phyloP scores from a whole-genome alignment of 208 protist species.

The Trypanosoma mega region DNA sequence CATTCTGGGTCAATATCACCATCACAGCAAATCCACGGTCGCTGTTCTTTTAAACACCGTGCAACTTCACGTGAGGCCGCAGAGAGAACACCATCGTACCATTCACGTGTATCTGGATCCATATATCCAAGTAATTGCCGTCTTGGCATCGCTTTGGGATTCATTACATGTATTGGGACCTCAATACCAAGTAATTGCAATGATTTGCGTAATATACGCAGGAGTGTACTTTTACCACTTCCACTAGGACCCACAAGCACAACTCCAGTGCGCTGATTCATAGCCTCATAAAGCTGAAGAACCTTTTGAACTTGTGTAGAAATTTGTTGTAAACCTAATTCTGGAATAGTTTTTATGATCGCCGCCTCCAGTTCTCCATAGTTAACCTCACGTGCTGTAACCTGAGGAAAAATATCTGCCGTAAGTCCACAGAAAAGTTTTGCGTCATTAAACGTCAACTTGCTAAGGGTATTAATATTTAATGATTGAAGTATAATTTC shows the following conservation, averaged over 20 bases:
- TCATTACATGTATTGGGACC: constrained; percentile 88
- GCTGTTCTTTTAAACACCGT: constrained; percentile 64
- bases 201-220: constrained; percentile 82
- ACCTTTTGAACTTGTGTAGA: constrained; percentile 83
- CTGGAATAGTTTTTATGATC: constrained; percentile 60
- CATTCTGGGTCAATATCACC: constrained; percentile 98
- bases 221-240: constrained; percentile 91
- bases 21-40: constrained; percentile 95
- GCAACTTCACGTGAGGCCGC: constrained; percentile 88
- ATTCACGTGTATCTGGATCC: constrained; percentile 97
- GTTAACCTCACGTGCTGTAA: constrained; percentile 56
- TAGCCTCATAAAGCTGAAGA: constrained; percentile 93
- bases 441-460: constrained; percentile 97
- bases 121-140: constrained; percentile 94
- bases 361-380: constrained; percentile 87
- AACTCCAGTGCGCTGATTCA: constrained; percentile 93
- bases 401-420: constrained; percentile 84
- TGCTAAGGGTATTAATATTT: constrained; percentile 97
- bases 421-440: constrained; percentile 94
- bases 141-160: constrained; percentile 94
- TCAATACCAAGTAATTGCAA: constrained; percentile 70
- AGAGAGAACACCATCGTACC: constrained; percentile 98
- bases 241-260: constrained; percentile 93
- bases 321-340: constrained; percentile 69
- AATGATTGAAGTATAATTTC: constrained; percentile 95